Evolutionary conservation across 495 filamentous ascomycete species (phyloP).

Genomic region (Xylaria sp.): DNA sequence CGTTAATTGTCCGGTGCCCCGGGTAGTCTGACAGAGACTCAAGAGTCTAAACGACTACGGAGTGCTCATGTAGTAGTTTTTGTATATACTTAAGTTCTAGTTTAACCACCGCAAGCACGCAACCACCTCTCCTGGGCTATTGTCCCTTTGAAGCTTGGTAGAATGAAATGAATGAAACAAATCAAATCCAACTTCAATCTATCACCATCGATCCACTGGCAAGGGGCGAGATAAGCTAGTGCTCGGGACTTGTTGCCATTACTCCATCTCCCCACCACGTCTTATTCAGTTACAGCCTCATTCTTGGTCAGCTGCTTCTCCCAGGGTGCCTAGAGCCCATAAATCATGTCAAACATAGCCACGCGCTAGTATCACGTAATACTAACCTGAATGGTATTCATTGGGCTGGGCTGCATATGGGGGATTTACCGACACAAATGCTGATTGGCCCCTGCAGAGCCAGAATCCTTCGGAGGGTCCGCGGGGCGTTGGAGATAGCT

Average conservation of each 20-base stretch:
- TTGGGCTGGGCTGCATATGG: background rate
- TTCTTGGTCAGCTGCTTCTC: background rate
- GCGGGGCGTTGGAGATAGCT: background rate
- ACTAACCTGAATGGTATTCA: background rate
- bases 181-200: background rate
- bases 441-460: too few relatives aligned
- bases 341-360: background rate
- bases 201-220: background rate
- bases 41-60: background rate
- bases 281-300: conserved; percentile 1
- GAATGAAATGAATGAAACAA: background rate
- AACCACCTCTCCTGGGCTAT: background rate
- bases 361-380: background rate
- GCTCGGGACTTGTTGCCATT: background rate
- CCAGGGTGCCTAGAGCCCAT: background rate
- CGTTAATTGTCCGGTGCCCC: background rate
- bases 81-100: background rate
- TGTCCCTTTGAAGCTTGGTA: conserved; percentile 4
- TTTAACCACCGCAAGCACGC: background rate
- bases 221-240: background rate
- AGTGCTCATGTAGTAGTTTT: background rate
- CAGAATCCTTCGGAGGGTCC: background rate
- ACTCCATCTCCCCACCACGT: background rate
- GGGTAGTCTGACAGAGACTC: background rate
- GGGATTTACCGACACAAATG: background rate